A percentile compares a stretch with the other conserved stretches of the same genome.
phyloP scores from a whole-genome alignment of 1,139 yeast species.

The Chernovozyma sophiae-reginae region DNA sequence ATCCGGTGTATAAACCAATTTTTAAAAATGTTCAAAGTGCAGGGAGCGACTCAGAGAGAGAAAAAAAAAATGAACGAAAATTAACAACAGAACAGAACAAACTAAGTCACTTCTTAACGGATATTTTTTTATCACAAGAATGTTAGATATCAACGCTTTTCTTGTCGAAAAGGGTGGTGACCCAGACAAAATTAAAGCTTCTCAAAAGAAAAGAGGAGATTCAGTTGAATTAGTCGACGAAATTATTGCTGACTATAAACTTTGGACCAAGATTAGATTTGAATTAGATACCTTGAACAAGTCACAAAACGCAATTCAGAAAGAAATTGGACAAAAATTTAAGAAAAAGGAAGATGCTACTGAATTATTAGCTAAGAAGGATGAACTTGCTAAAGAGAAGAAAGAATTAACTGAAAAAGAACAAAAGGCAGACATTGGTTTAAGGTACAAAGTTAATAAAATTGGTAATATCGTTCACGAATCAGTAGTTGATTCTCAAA shows the following conservation, averaged over 20 bases:
- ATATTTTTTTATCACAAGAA: no score
- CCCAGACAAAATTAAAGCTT: slow-evolving; percentile 80
- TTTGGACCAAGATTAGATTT: slow-evolving; percentile 90
- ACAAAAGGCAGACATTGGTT: slow-evolving; percentile 70
- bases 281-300: slow-evolving; percentile 89
- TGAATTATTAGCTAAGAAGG: slow-evolving; percentile 79
- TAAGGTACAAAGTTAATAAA: slow-evolving; percentile 76
- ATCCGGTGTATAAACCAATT: no score
- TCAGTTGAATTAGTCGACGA: slow-evolving; percentile 94
- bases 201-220: slow-evolving; percentile 93
- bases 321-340: slow-evolving; percentile 86
- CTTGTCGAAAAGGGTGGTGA: slow-evolving; percentile 95
- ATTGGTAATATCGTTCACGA: slow-evolving; percentile 94
- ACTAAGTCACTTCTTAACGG: no score
- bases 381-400: slow-evolving; percentile 65
- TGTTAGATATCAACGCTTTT: slow-evolving; percentile 91
- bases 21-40: no score
- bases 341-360: slow-evolving; percentile 94
- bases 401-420: slow-evolving; percentile 62
- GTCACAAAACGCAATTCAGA: slow-evolving; percentile 80
- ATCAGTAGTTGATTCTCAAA: slow-evolving; percentile 78
- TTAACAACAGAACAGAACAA: no score
- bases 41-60: no score
- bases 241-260: slow-evolving; percentile 83
- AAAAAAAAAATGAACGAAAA: no score